Evolutionary conservation across 2,329 filamentous ascomycete genomes (phyloP).

Genomic region (Chaetomiaceae sp.): DNA sequence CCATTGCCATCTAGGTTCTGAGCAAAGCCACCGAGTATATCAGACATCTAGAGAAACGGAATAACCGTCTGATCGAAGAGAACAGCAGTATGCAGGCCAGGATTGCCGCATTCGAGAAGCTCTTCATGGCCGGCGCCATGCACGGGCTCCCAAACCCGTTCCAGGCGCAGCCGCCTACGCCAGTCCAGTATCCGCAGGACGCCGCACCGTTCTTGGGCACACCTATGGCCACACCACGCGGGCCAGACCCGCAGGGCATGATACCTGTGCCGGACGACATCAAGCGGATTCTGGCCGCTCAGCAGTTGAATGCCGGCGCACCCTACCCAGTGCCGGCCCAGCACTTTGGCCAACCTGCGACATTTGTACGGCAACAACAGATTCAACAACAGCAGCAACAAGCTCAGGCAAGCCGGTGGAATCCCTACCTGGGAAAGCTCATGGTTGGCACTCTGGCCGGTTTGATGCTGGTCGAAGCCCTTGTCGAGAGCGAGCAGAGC

Average conservation of each 20-base stretch:
- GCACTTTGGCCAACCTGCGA: slow-evolving; percentile 35
- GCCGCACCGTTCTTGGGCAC: slow-evolving; percentile 38
- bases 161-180: slow-evolving; percentile 45
- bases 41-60: slow-evolving; percentile 84
- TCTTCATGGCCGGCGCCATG: slow-evolving; percentile 73
- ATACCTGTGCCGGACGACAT: slow-evolving; percentile 62
- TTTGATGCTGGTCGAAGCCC: slow-evolving; percentile 83
- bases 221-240: slow-evolving; percentile 37
- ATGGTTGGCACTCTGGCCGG: slow-evolving; percentile 91
- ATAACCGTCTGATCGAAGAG: slow-evolving; percentile 74
- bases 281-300: slow-evolving; percentile 53
- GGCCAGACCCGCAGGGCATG: slow-evolving; percentile 48
- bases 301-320: slow-evolving; percentile 47
- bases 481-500: slow-evolving; percentile 60
- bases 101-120: slow-evolving; percentile 68
- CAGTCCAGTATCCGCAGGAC: slow-evolving; percentile 46
- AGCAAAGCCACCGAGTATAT: slow-evolving; percentile 98
- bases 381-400: slow-evolving; percentile 47
- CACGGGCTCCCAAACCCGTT: slow-evolving; percentile 49
- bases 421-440: slow-evolving; percentile 64
- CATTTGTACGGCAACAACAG: slow-evolving; percentile 49
- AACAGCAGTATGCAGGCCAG: slow-evolving; percentile 72
- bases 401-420: slow-evolving; percentile 46
- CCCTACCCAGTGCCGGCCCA: slow-evolving; percentile 43
- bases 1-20: slow-evolving; percentile 50